Base-by-base conservation (phyloP, 2,329 filamentous ascomycete species). In the Cytospora piceicola region DNA sequence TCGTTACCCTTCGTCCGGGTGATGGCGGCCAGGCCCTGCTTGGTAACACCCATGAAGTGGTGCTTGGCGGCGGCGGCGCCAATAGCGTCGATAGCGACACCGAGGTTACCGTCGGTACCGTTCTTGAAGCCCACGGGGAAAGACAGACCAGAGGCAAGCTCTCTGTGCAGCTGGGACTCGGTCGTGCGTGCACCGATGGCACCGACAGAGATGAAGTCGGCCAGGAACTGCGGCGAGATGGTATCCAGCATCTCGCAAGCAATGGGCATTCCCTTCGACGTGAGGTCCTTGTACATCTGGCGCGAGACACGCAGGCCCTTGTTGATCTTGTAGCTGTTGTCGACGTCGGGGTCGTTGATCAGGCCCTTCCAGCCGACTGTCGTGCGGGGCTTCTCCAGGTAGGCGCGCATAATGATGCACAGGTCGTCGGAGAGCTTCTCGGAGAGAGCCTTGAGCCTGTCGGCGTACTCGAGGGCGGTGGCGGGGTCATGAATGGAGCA, bases 101-200 rank as follows among this genome's bases (percentile, higher is more conserved):
- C 88, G 64, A 99, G 82, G 72, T 90, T 93, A 52, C 95, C 95
- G 74, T 99, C 95, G 29, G 95, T 99, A 68, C 95, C 95, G 80
- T 99, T 99, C 88, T 99, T 99, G 90, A 97, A 99, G 67, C 95
- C 95, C 71, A 99, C 94, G 27, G 95, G 95, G 90, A 97, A 98
- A 65, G 92, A 96, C 62, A 98, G 85, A 72, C 95, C 95, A 32
- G 92, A 96, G 6, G 95, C 95, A 69, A 99, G 87, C 82, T 99
- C 95, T 69, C 95, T 90, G 81, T 99, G 95, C 70, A 98, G 84
- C 81, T 99, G 95, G 64, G 91, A 95, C 82, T 99, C 95, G 58
- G 95, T 99, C 53, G 95, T 99, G 71, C 95, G 88, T 53, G 95
- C 95, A 69, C 95, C 95, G 75, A 99, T 96, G 66, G 95, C 95